Evolutionary conservation across 225 moss, liverwort and hornwort genomes (phyloP), one percentile per base, ranked within the genome.

Genomic region (Pseudisothecium myosuroides): DNA sequence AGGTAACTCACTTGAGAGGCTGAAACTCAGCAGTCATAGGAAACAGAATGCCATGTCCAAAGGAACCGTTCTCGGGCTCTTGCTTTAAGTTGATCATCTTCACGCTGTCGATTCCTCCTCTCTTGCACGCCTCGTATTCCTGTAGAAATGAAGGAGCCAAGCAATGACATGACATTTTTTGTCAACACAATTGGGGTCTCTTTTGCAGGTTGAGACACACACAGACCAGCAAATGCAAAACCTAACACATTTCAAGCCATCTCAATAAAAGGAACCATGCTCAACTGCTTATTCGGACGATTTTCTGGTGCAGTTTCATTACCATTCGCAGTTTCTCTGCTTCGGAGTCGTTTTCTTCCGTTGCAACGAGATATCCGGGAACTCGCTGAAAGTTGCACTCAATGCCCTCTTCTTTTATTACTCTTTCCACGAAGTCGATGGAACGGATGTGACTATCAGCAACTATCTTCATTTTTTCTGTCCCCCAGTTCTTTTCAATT

Each of bases 101-200:
- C 29, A 93, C 79, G 81, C 31, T 86, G 55, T 85, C 26, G 34
- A 92, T 50, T 14, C 92, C 89, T 47, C 75, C 90, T 86, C 90
- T 92, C 86, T 92, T 87, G 78, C 89, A 89, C 21, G 90, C 90
- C 83, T 92, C 93, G 62, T 90, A 93, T 50, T 93, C 89, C 89
- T 93, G 86, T 73, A 55, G 45, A 81, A 75, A 74, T 39, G 36
- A 87, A 41, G 39, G 22, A 78, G 73, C 52, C 80, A 61, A 74
- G 12, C 37, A 50, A 52, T 36, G 66, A 50, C 66, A 66, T 52
- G 5, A 82, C 82, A 34, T 63, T 24, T 47, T 27, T 27, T 37
- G 50, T 50, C 65, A 50, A 37, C 27, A 83, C 24, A 17, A 26
- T 36, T 17, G 64, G 11, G 49, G 37, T 3, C 82, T 49, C 49